These are phyloP conservation scores for Globisporangium canariense DNA, from an alignment of 352 stramenopile genomes.

Conservation along the genomic window DNA sequence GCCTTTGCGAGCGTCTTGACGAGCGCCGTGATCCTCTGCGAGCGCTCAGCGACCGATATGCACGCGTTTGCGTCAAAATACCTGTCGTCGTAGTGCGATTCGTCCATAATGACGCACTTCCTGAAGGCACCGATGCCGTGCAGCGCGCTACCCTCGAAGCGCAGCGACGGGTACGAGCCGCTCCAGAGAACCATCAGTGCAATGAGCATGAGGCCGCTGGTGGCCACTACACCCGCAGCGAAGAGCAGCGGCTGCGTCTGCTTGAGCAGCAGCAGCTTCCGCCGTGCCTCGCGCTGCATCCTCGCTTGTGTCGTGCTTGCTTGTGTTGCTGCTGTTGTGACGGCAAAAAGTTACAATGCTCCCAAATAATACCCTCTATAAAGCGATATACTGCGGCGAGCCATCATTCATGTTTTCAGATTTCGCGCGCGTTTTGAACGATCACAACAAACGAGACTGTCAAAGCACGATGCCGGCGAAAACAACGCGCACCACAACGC, in stretches of 20 bases:
- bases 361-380: no score
- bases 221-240: not conserved
- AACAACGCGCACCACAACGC: no score
- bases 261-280: not conserved
- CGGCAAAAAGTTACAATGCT: no score
- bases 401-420: no score
- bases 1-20: conserved; percentile 38
- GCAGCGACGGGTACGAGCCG: conserved; percentile 4
- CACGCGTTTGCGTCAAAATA: conserved; percentile 35
- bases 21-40: conserved; percentile 34
- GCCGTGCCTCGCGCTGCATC: not conserved
- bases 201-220: not conserved
- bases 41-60: conserved; percentile 34
- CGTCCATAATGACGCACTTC: conserved; percentile 29
- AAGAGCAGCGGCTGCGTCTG: conserved; percentile 3
- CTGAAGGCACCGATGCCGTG: conserved; percentile 3
- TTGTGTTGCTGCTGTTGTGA: not conserved
- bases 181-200: not conserved
- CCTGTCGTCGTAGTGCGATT: conserved; percentile 33
- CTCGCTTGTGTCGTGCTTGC: not conserved
- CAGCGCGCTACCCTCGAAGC: not conserved
- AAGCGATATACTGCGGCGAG: no score
- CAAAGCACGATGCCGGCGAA: no score
- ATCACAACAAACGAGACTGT: no score
- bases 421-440: no score